Evolutionary conservation across 1,284 basidiomycete species (phyloP).

Genomic region (Gomphus bonarii): DNA sequence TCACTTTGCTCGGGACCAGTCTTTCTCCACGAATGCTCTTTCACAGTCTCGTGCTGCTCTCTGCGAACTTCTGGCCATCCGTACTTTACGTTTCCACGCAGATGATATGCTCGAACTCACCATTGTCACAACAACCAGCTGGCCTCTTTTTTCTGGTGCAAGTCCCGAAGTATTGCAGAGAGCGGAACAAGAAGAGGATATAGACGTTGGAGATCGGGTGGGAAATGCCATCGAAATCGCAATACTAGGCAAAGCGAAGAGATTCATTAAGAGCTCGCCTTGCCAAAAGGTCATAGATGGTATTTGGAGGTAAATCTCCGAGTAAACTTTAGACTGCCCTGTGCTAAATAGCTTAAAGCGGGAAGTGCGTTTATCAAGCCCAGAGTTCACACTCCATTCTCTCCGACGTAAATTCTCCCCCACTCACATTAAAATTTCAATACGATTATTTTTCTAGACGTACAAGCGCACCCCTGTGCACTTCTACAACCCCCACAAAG

Average conservation of each 20-base stretch:
- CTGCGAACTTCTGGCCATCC: conserved; percentile 85
- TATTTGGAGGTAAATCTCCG: conserved; percentile 54
- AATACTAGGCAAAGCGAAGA: conserved; percentile 73
- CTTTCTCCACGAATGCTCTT: conserved; percentile 54
- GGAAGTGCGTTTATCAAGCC: conserved; percentile 84
- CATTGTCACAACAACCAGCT: conserved; percentile 74
- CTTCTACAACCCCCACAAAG: conserved; percentile 89
- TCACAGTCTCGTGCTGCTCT: conserved; percentile 69
- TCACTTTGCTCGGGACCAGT: conserved; percentile 71
- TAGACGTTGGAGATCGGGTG: conserved; percentile 63
- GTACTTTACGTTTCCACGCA: conserved; percentile 69
- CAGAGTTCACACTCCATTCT: conserved; percentile 79
- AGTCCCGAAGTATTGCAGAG: conserved; percentile 49
- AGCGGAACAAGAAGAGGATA: conserved; percentile 60
- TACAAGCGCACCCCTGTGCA: conserved; percentile 90
- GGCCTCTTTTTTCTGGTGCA: conserved; percentile 82
- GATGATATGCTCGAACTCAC: conserved; percentile 71
- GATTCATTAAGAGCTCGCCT: conserved; percentile 78
- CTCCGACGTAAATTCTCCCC: conserved; percentile 54
- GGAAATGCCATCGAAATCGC: conserved; percentile 91
- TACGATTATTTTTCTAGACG: conserved; percentile 40
- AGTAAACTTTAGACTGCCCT: not conserved
- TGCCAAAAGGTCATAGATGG: conserved; percentile 82
- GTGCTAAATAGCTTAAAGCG: conserved; percentile 31
- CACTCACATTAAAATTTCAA: not conserved